Evolutionary conservation across 768 basidiomycete genomes (phyloP).

Genomic region (Trametes sanguinea): DNA sequence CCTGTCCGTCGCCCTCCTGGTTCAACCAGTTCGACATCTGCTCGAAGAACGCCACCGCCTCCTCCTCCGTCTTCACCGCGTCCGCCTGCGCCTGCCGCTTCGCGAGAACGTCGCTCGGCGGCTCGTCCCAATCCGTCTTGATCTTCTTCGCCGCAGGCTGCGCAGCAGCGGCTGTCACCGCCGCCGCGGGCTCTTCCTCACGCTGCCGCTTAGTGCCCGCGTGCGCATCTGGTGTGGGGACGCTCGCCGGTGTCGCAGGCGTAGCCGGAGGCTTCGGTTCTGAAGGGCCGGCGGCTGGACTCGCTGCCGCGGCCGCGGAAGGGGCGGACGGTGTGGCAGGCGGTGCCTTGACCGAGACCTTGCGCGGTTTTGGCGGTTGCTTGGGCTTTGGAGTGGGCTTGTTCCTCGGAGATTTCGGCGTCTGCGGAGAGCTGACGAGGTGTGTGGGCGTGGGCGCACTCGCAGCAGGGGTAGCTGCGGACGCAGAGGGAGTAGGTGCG

Average conservation of each 20-base stretch:
- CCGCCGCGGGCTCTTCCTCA: conserved; percentile 44
- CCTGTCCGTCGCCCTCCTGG: conserved; percentile 48
- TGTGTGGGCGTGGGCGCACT: conserved; percentile 42
- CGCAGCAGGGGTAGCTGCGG: conserved; percentile 54
- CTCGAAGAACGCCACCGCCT: conserved; percentile 62
- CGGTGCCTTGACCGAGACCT: conserved; percentile 30
- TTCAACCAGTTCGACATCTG: conserved; percentile 65
- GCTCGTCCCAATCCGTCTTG: conserved; percentile 72
- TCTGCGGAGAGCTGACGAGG: conserved; percentile 57
- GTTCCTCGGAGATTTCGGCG: conserved; percentile 69
- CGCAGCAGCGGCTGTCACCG: not conserved
- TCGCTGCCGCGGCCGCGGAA: conserved; percentile 22
- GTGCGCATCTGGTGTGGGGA: conserved; percentile 24
- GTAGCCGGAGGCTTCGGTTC: conserved; percentile 25
- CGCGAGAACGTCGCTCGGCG: conserved; percentile 50
- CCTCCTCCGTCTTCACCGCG: conserved; percentile 65
- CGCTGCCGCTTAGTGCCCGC: conserved; percentile 50
- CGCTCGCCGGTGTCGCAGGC: conserved; percentile 22
- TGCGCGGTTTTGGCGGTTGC: conserved; percentile 31
- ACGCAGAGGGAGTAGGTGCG: conserved; percentile 26
- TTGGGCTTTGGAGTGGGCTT: conserved; percentile 50
- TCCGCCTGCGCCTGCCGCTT: conserved; percentile 43
- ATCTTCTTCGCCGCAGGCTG: conserved; percentile 47
- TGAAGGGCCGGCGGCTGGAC: conserved; percentile 39
- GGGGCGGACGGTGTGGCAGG: conserved; percentile 33